Evolutionary conservation across 2,329 filamentous ascomycete genomes (phyloP), one percentile per base, ranked within the genome.

Genomic region (Pleoardoris graminearum): DNA sequence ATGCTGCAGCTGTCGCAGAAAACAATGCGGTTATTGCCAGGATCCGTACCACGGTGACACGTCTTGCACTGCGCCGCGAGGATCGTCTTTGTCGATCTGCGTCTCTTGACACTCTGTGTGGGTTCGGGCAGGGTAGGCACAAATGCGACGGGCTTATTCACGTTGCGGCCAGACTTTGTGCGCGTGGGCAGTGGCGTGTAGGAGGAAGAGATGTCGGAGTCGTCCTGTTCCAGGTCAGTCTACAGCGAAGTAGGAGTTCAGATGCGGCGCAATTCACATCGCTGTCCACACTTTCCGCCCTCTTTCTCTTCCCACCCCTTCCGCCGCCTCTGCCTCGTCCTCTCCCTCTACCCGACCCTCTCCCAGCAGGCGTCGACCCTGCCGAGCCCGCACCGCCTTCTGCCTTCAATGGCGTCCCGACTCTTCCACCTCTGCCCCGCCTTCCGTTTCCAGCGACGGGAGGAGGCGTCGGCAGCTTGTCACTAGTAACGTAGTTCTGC

Each of bases 1-100:
- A 80, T 79, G 68, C 90, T 89, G 76, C 90, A 95, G 14, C 85
- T 85, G 72, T 93, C 89, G 75, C 90, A 95, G 71, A 92, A 91
- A 2, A 94, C 89, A 68, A 95, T 92, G 74, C 86, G 83, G 74
- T 94, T 94, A 61, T 78, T 84, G n/a, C 78, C 71, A 3, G 88
- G 86, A 64, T 87, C 90, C 59, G 88, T 82, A 8, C 88, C 85
- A 59, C 90, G 80, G 48, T 85, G 82, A 73, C 90, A 95, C 58
- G 83, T 81, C 62, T 85, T 86, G 76, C 90, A 94, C 27, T 88
- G 79, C 12, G 83, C 55, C 72, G 71, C 75, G 73, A 83, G 58
- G 73, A 77, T 58, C 66, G 76, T 72, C 56, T 73, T 75, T 65
- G 80, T 80, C 19, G 82, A 84, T 57, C 85, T 81, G 73, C 86